phyloP scores from a whole-genome alignment of 306 rosid genomes.

The Citrullus mucosospermus region DNA sequence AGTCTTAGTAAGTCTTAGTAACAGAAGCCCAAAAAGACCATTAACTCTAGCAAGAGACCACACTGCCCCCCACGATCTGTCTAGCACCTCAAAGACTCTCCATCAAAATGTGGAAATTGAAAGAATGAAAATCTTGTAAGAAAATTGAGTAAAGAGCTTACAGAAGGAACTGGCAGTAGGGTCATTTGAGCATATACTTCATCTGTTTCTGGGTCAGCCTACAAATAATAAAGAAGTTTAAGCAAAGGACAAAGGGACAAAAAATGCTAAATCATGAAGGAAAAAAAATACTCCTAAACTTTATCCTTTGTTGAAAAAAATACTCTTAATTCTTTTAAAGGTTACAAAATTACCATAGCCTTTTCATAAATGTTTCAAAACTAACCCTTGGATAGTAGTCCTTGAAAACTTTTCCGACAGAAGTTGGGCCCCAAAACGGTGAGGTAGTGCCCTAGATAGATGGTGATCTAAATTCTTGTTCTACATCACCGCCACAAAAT shows the following conservation, averaged over 20 bases:
- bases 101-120: not conserved
- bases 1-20: not conserved
- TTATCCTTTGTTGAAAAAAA: no score
- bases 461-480: not conserved
- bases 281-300: no score
- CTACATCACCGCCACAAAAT: not conserved
- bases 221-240: not conserved
- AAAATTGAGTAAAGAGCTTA: conserved; percentile 19
- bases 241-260: not conserved
- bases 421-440: not conserved
- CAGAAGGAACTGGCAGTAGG: conserved; percentile 70
- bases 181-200: conserved; percentile 96
- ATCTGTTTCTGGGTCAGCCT: conserved; percentile 96
- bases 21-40: not conserved
- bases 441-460: not conserved
- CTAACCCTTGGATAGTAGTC: no score
- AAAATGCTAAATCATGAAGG: no score
- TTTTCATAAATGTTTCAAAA: no score
- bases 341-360: no score
- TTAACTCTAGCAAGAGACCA: not conserved
- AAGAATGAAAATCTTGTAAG: not conserved
- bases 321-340: no score
- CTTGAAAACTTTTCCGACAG: no score
- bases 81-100: not conserved
- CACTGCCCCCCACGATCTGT: not conserved